Percentiles rank a stretch among this genome's conserved stretches.
Evolutionary conservation across 1,284 basidiomycete genomes (phyloP).

Genomic region (Puccinia polysora): DNA sequence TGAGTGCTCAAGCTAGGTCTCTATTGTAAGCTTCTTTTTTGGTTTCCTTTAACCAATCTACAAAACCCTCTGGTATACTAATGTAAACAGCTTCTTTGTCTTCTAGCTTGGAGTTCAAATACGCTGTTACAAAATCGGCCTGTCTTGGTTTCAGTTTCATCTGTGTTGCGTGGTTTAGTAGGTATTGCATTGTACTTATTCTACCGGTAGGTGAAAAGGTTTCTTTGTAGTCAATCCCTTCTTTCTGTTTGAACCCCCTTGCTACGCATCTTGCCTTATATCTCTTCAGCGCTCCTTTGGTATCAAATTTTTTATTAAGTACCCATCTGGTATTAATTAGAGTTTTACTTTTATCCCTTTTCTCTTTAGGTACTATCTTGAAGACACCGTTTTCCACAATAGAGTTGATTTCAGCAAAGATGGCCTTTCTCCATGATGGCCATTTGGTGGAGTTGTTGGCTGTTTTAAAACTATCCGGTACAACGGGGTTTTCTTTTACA

Average conservation of each 20-base stretch:
- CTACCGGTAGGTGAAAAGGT: conserved; percentile 14
- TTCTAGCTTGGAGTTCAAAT: conserved; percentile 3
- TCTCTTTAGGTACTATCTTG: background rate
- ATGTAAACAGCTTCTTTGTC: conserved; percentile 13
- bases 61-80: conserved; percentile 3
- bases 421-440: background rate
- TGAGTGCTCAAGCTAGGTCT: background rate
- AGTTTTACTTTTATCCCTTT: background rate
- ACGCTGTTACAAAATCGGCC: conserved; percentile 16
- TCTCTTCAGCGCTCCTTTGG: background rate
- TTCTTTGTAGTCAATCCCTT: conserved; percentile 27
- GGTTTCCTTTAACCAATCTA: conserved; percentile 21
- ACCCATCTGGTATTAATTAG: conserved; percentile 6
- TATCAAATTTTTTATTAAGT: conserved; percentile 4
- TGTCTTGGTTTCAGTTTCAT: background rate
- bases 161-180: background rate
- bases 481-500: background rate
- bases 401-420: background rate
- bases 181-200: background rate
- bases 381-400: background rate
- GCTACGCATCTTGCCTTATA: conserved; percentile 15
- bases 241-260: conserved; percentile 25
- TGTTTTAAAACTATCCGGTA: background rate
- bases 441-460: background rate
- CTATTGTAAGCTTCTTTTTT: conserved; percentile 5